Evolutionary conservation across 805 yeast species (phyloP).

Genomic region (Wickerhamomyces rabaulensis): DNA sequence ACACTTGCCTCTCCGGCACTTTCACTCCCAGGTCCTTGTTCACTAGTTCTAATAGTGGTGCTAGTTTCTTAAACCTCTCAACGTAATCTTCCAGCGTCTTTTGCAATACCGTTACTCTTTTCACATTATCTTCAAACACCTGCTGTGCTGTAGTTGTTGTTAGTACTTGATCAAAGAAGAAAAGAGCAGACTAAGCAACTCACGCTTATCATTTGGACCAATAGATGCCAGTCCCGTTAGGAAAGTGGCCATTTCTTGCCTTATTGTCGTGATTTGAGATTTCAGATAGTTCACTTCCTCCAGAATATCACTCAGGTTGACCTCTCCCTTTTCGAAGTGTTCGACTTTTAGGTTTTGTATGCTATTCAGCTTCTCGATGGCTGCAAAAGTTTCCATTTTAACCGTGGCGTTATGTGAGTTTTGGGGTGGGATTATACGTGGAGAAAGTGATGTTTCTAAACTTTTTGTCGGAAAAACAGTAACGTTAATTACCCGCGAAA

Average conservation of each 20-base stretch:
- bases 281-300: conserved; percentile 32
- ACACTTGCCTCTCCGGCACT: conserved; percentile 67
- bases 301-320: conserved; percentile 29
- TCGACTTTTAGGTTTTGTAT: conserved; percentile 25
- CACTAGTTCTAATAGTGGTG: conserved; percentile 42
- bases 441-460: neutral
- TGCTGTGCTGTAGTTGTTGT: conserved; percentile 17
- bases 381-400: conserved; percentile 25
- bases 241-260: conserved; percentile 36
- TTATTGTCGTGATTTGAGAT: conserved; percentile 24
- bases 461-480: too few relatives aligned
- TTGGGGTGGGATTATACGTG: neutral
- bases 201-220: conserved; percentile 26
- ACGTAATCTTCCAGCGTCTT: conserved; percentile 39
- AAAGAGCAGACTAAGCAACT: conserved; percentile 3
- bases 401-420: neutral
- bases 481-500: too few relatives aligned
- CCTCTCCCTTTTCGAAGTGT: conserved; percentile 37
- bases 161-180: neutral
- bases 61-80: conserved; percentile 37
- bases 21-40: conserved; percentile 42
- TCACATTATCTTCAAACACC: conserved; percentile 27
- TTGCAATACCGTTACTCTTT: conserved; percentile 30
- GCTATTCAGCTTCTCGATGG: conserved; percentile 23
- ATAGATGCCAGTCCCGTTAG: conserved; percentile 34